Conservation (phyloP, 495 filamentous ascomycete species). For the Aspergillus indologenus region DNA sequence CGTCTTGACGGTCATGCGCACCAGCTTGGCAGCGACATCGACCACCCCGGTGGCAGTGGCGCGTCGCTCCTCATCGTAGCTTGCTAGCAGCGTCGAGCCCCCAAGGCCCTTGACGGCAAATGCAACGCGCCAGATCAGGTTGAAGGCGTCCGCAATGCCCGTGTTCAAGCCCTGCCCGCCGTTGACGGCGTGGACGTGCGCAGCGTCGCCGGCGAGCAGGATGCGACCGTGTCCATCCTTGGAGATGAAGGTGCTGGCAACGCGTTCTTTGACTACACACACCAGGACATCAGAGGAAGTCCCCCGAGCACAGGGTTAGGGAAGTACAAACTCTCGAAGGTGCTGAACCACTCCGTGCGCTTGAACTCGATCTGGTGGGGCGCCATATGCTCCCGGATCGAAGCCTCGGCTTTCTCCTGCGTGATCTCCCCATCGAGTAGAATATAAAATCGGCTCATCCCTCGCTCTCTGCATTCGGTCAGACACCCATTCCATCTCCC, state of each 20-base stretch:
- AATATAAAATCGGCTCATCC: too few species aligned
- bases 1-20: constrained; percentile 7
- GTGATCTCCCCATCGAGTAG: too few species aligned
- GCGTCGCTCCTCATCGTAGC: constrained; percentile 11
- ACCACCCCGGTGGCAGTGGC: constrained; percentile 1
- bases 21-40: constrained; percentile 7
- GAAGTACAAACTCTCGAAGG: too few species aligned
- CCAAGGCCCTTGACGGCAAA: constrained; percentile 3
- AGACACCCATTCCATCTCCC: too few species aligned
- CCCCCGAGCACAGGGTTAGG: too few species aligned
- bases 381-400: too few species aligned
- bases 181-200: constrained; percentile 10
- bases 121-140: constrained; percentile 2
- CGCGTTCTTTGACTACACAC: too few species aligned
- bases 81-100: background rate
- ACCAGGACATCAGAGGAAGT: too few species aligned
- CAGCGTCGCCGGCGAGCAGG: constrained; percentile 9
- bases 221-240: constrained; percentile 2
- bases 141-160: constrained; percentile 11
- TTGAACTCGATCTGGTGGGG: too few species aligned
- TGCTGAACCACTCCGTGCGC: too few species aligned
- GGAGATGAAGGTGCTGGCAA: constrained; percentile 9
- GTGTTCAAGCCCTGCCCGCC: constrained; percentile 12
- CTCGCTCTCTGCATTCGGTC: too few species aligned
- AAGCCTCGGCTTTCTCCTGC: too few species aligned